Conservation (phyloP, 257 asterid species). For the Fraxinus pennsylvanica region DNA sequence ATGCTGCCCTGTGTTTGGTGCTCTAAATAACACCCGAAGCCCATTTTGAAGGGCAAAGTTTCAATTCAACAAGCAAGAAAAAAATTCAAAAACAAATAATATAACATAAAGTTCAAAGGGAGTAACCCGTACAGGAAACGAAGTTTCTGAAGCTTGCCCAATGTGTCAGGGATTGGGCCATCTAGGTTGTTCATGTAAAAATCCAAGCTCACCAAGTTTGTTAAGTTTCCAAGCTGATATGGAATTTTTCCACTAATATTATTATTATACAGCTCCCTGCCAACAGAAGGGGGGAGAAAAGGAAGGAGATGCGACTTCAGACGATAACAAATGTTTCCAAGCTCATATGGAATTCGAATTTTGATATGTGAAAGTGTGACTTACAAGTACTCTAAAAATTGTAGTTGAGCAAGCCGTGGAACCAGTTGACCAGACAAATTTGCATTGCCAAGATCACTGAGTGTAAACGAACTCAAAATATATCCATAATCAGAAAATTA, state of each 20-base stretch:
- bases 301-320: not conserved
- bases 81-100: not conserved
- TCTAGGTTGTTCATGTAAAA: slow-evolving; percentile 67
- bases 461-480: slow-evolving; percentile 20
- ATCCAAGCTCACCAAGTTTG: slow-evolving; percentile 91
- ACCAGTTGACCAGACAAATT: slow-evolving; percentile 86
- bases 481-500: slow-evolving; percentile 8
- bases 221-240: slow-evolving; percentile 74
- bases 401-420: slow-evolving; percentile 87
- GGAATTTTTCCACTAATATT: slow-evolving; percentile 79
- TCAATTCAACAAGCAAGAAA: slow-evolving; percentile 9
- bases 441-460: slow-evolving; percentile 96
- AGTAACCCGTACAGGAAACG: slow-evolving; percentile 71
- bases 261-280: slow-evolving; percentile 94
- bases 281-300: slow-evolving; percentile 21
- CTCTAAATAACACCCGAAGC: not conserved
- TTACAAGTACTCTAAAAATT: slow-evolving; percentile 80
- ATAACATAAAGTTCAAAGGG: slow-evolving; percentile 11
- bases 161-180: slow-evolving; percentile 70
- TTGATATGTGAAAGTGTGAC: slow-evolving; percentile 30
- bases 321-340: not conserved
- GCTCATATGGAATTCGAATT: not conserved
- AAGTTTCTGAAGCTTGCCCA: slow-evolving; percentile 74
- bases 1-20: not conserved
- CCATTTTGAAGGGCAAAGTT: not conserved